Conservation (phyloP, 352 stramenopile genomes). For the Phytophthora sojae region DNA sequence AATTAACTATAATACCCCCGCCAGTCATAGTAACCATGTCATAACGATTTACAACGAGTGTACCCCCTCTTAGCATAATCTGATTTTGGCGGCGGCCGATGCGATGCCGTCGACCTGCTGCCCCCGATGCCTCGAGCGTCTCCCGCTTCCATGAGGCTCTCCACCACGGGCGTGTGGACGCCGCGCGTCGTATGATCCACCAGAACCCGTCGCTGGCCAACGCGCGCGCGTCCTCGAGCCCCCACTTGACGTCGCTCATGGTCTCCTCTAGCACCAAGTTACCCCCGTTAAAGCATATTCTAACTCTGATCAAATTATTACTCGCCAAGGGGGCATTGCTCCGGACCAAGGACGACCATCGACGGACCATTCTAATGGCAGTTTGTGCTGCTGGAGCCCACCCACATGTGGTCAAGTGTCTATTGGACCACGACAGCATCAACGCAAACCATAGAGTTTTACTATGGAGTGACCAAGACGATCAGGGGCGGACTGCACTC, state of each 20-base stretch:
- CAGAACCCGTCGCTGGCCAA: slow-evolving; percentile 24
- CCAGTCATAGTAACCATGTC: background rate
- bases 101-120: slow-evolving; percentile 17
- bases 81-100: slow-evolving; percentile 4
- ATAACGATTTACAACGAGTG: background rate
- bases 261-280: slow-evolving; percentile 11
- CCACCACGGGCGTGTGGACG: slow-evolving; percentile 8
- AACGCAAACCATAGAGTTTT: slow-evolving; percentile 14
- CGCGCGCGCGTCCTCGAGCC: slow-evolving; percentile 19
- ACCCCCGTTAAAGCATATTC: slow-evolving; percentile 1
- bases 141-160: slow-evolving; percentile 35
- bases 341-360: slow-evolving; percentile 34
- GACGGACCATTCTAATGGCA: slow-evolving; percentile 30
- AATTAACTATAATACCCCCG: background rate
- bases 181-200: slow-evolving; percentile 31
- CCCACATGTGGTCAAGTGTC: slow-evolving; percentile 23
- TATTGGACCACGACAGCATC: slow-evolving; percentile 24
- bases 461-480: slow-evolving; percentile 37
- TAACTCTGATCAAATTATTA: slow-evolving; percentile 34
- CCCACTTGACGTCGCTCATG: slow-evolving; percentile 35
- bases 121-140: slow-evolving; percentile 11
- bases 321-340: slow-evolving; percentile 37
- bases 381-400: slow-evolving; percentile 31
- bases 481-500: slow-evolving; percentile 27
- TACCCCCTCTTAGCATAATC: background rate